These are phyloP conservation scores for Detonula confervacea DNA, from an alignment of 352 stramenopile species.

Conservation along the genomic window DNA sequence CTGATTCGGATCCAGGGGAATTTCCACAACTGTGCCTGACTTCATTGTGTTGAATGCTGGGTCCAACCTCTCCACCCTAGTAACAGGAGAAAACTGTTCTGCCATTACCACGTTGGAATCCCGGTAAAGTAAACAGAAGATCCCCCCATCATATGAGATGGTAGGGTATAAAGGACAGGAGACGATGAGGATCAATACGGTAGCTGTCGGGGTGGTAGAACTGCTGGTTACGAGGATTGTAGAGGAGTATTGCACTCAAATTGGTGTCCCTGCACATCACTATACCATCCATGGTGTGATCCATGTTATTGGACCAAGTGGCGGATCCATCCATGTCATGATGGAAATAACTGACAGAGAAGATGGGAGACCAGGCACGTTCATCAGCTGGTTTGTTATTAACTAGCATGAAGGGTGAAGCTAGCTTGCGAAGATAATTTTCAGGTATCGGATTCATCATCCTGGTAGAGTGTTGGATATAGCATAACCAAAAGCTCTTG, in stretches of 20 bases:
- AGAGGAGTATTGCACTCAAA: slow-evolving; percentile 22
- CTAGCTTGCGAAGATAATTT: background rate
- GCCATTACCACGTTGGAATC: background rate
- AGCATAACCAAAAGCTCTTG: slow-evolving; percentile 21
- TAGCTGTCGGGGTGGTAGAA: slow-evolving; percentile 35
- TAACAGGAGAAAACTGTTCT: slow-evolving; percentile 32
- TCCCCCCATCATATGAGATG: slow-evolving; percentile 34
- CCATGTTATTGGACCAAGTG: background rate
- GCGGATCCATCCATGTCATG: background rate
- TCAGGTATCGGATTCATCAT: slow-evolving; percentile 38
- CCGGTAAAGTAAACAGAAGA: slow-evolving; percentile 6
- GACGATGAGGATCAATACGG: slow-evolving; percentile 5
- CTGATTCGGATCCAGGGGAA: slow-evolving; percentile 2
- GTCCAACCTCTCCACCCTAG: background rate
- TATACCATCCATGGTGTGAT: slow-evolving; percentile 39
- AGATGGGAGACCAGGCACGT: slow-evolving; percentile 18
- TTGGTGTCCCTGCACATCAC: too few relatives aligned
- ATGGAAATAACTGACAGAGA: slow-evolving; percentile 21
- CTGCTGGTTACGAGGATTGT: slow-evolving; percentile 24
- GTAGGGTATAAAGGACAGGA: slow-evolving; percentile 11
- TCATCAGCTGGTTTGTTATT: slow-evolving; percentile 2
- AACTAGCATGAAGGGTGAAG: slow-evolving; percentile 22
- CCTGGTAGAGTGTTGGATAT: background rate
- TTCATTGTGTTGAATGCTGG: background rate
- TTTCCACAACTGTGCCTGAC: slow-evolving; percentile 12